Evolutionary conservation across 768 basidiomycete species (phyloP), one percentile per base, ranked within the genome.

Genomic region (Scleroderma bovista): DNA sequence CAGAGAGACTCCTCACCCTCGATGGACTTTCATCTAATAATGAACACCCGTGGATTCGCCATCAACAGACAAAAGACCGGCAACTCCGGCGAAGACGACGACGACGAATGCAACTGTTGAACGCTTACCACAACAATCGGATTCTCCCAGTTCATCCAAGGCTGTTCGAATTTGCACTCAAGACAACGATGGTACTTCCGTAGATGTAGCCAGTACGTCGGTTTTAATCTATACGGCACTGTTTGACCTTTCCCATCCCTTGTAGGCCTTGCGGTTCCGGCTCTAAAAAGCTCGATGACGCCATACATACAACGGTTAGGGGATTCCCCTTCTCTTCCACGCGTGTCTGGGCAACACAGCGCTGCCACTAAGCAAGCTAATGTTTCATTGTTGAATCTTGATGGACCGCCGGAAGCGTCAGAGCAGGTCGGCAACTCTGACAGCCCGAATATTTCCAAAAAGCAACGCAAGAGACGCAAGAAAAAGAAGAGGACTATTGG

Each of bases 341-440:
- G 26, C 8, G 20, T 45, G 32, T 50, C 52, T 48, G 58, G 55
- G 39, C 53, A 42, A 56, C 31, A 45, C 32, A 19, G 44, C 31
- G 44, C 33, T 45, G n/a, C 31, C 10, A 50, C 42, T 33, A 53
- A 53, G 23, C 45, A 24, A 32, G 41, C 52, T 43, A 47, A 69
- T 44, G 51, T 69, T 3, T 76, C 80, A 13, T 52, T 86, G 17
- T 66, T 86, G 23, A 85, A 85, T 57, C 70, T 86, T 11, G 66
- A 64, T 36, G 79, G 79, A 2, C 77, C 76, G 22, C 76, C 72
- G 45, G 69, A 63, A 34, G 42, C 44, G 32, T 34, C 16, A 17
- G 50, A 51, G 43, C 42, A 46, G 23, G 31, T 50, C 53, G 66
- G 55, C 38, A 49, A 55, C 46, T 36, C 44, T 20, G 50, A 34